These are phyloP conservation scores for Tuber umbilicatum DNA, from an alignment of 495 filamentous ascomycete species.

Conservation along the genomic window DNA sequence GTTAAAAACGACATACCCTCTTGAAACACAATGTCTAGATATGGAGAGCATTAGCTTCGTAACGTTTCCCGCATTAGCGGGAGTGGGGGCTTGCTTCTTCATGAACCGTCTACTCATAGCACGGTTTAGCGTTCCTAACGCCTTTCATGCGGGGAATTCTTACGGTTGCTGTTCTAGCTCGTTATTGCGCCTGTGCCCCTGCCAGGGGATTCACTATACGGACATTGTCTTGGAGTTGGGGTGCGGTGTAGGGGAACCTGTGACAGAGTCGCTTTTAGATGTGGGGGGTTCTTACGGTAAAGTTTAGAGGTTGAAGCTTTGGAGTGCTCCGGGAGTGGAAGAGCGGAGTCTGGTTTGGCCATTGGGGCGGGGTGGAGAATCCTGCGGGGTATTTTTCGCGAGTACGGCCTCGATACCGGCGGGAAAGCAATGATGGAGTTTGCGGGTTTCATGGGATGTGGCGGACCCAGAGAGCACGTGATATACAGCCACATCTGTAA, in stretches of 20 bases:
- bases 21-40: constrained; percentile 92
- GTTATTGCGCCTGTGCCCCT: not conserved
- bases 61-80: not conserved
- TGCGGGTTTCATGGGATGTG: not conserved
- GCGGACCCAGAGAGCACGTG: not conserved
- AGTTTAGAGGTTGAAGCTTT: not conserved
- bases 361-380: not conserved
- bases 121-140: constrained; percentile 63
- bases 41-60: constrained; percentile 31
- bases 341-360: not conserved
- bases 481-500: not conserved
- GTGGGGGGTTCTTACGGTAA: not conserved
- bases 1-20: constrained; percentile 55
- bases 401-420: not conserved
- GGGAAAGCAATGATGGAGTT: not conserved
- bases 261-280: not conserved
- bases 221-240: not conserved
- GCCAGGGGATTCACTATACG: not conserved
- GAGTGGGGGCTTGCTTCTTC: constrained; percentile 59
- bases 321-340: not conserved
- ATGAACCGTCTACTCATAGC: constrained; percentile 61
- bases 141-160: constrained; percentile 89
- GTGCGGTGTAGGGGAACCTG: not conserved
- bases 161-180: not conserved
- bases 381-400: not conserved